Percentiles rank a stretch among this genome's conserved stretches.
phyloP scores from a whole-genome alignment of 805 yeast genomes.

The Millerozyma acaciae region DNA sequence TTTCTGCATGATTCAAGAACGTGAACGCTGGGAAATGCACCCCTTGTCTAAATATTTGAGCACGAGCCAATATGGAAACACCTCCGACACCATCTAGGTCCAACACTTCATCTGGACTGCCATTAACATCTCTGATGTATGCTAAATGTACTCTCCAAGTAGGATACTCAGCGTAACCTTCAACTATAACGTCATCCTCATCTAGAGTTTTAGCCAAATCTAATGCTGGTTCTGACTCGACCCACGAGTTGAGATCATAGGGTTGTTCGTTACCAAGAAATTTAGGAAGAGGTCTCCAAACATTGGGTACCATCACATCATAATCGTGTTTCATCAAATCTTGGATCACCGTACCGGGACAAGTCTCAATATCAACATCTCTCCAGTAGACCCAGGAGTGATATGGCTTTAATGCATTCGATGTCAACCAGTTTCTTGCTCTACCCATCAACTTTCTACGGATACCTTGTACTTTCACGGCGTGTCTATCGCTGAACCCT shows the following conservation, averaged over 20 bases:
- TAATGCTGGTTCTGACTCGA: constrained; percentile 76
- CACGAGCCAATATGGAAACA: constrained; percentile 74
- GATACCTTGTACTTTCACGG: constrained; percentile 80
- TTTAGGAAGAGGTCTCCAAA: constrained; percentile 95
- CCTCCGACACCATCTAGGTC: constrained; percentile 87
- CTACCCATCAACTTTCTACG: constrained; percentile 83
- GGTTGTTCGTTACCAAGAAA: constrained; percentile 91
- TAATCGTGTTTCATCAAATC: constrained; percentile 64
- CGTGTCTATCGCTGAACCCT: constrained; percentile 80
- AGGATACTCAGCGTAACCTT: constrained; percentile 83
- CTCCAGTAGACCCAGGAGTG: constrained; percentile 93
- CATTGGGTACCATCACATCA: constrained; percentile 81
- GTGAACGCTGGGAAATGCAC: constrained; percentile 84
- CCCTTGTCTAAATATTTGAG: constrained; percentile 70
- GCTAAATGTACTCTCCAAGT: constrained; percentile 84
- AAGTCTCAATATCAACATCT: constrained; percentile 81
- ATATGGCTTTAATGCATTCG: constrained; percentile 71
- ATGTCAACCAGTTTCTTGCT: constrained; percentile 79
- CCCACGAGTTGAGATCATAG: constrained; percentile 95
- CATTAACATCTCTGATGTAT: constrained; percentile 58
- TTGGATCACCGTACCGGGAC: constrained; percentile 73
- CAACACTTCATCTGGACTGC: constrained; percentile 59
- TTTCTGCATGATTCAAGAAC: constrained; percentile 80
- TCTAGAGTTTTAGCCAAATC: constrained; percentile 59
- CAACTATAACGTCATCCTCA: constrained; percentile 85